Conservation (phyloP, 2,329 filamentous ascomycete genomes). For the Calycina herbarum region DNA sequence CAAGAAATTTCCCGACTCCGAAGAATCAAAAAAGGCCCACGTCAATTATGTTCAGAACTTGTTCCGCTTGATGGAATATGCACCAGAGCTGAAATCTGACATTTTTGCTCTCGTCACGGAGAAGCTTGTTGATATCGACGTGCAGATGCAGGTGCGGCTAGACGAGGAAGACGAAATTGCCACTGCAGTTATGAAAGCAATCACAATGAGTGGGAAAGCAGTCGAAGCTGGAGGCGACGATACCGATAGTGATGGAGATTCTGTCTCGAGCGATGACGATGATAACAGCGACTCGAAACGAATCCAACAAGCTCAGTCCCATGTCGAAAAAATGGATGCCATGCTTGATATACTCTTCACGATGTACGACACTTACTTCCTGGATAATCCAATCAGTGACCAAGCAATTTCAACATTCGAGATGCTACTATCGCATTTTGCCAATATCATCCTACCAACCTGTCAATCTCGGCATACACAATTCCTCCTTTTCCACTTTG, state of each 20-base stretch:
- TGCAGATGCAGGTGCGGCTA: slow-evolving; percentile 90
- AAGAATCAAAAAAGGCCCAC: slow-evolving; percentile 76
- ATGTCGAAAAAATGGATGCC: slow-evolving; percentile 86
- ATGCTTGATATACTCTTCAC: slow-evolving; percentile 86
- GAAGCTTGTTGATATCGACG: slow-evolving; percentile 88
- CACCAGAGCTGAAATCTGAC: slow-evolving; percentile 74
- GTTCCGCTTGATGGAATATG: slow-evolving; percentile 73
- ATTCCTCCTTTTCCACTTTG: slow-evolving; percentile 94
- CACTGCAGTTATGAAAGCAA: slow-evolving; percentile 65
- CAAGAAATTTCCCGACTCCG: slow-evolving; percentile 72
- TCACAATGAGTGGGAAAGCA: slow-evolving; percentile 44
- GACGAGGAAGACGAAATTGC: slow-evolving; percentile 91
- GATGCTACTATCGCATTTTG: slow-evolving; percentile 81
- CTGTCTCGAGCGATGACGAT: slow-evolving; percentile 70
- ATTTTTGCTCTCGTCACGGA: slow-evolving; percentile 82
- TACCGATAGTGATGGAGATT: slow-evolving; percentile 65
- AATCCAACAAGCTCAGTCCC: slow-evolving; percentile 73
- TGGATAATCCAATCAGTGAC: slow-evolving; percentile 61
- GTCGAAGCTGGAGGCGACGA: slow-evolving; percentile 50
- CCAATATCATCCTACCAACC: slow-evolving; percentile 83
- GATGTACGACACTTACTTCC: slow-evolving; percentile 75
- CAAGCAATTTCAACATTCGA: slow-evolving; percentile 73
- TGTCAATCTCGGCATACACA: slow-evolving; percentile 92
- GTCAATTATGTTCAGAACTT: slow-evolving; percentile 87
- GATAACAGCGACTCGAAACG: slow-evolving; percentile 64